These are phyloP conservation scores for Acanthamoeba quina DNA, from an alignment of 208 protist genomes.

Conservation along the genomic window DNA sequence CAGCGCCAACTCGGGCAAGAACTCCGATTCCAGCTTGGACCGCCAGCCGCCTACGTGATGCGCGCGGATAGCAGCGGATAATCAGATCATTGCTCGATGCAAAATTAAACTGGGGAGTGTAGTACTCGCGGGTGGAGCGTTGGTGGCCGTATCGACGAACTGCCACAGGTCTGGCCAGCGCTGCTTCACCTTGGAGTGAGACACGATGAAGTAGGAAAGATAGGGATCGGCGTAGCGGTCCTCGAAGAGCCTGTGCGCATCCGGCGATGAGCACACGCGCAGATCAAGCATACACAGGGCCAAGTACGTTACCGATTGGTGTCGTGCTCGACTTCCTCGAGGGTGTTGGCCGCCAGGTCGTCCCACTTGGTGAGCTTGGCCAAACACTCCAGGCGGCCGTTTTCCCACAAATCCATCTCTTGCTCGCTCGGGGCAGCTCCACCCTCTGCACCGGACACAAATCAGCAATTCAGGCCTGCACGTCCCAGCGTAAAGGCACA, in stretches of 20 bases:
- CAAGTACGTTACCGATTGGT: neutral
- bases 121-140: neutral
- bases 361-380: slow-evolving; percentile 80
- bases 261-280: neutral
- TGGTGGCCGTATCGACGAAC: slow-evolving; percentile 62
- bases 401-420: slow-evolving; percentile 87
- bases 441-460: neutral
- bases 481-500: neutral
- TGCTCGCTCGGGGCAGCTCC: slow-evolving; percentile 53
- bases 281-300: neutral
- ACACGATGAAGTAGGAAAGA: slow-evolving; percentile 73
- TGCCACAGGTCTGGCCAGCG: slow-evolving; percentile 76
- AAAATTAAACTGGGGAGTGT: no score
- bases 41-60: neutral
- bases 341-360: slow-evolving; percentile 76
- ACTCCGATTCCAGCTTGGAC: slow-evolving; percentile 64
- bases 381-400: slow-evolving; percentile 85
- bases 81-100: no score
- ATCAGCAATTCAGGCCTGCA: neutral
- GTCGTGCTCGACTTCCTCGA: slow-evolving; percentile 72
- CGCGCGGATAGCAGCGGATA: neutral
- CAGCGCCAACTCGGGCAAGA: slow-evolving; percentile 79
- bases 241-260: slow-evolving; percentile 6
- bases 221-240: slow-evolving; percentile 73
- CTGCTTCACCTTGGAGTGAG: slow-evolving; percentile 77